Evolutionary conservation across 2,329 filamentous ascomycete genomes (phyloP).

Genomic region (Colletotrichum sp.): DNA sequence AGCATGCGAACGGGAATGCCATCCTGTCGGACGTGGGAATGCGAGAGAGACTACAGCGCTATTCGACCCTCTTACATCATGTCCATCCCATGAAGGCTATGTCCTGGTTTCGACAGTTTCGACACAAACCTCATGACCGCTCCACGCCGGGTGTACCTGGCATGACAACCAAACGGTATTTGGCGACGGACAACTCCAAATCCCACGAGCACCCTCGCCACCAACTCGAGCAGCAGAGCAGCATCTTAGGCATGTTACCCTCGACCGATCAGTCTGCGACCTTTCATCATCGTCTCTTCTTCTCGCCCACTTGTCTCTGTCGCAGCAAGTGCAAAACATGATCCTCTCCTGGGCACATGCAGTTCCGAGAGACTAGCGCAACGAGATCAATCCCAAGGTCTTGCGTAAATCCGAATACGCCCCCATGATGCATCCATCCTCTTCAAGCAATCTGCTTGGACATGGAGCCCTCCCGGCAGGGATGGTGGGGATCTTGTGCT

Average conservation of each 20-base stretch:
- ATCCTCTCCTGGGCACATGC: background rate
- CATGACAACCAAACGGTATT: slow-evolving; percentile 9
- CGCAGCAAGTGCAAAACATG: background rate
- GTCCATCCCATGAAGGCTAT: background rate
- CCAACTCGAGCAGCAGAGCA: background rate
- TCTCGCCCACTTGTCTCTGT: background rate
- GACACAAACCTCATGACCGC: slow-evolving; percentile 11
- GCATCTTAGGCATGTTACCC: background rate
- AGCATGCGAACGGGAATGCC: background rate
- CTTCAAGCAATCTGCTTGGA: background rate
- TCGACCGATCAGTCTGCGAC: background rate
- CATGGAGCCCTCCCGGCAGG: background rate
- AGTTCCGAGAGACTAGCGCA: background rate
- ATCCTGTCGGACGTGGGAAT: background rate
- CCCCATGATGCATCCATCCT: background rate
- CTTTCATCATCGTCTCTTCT: background rate
- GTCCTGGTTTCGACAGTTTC: slow-evolving; percentile 9
- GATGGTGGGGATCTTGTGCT: slow-evolving; percentile 4
- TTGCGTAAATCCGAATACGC: background rate
- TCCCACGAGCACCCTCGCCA: background rate
- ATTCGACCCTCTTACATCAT: background rate
- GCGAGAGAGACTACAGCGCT: background rate
- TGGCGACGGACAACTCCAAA: slow-evolving; percentile 6
- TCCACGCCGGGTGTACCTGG: slow-evolving; percentile 8
- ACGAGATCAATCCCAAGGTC: background rate